Base-by-base conservation (phyloP, 305 asterid genomes). In the Lippia alba region DNA sequence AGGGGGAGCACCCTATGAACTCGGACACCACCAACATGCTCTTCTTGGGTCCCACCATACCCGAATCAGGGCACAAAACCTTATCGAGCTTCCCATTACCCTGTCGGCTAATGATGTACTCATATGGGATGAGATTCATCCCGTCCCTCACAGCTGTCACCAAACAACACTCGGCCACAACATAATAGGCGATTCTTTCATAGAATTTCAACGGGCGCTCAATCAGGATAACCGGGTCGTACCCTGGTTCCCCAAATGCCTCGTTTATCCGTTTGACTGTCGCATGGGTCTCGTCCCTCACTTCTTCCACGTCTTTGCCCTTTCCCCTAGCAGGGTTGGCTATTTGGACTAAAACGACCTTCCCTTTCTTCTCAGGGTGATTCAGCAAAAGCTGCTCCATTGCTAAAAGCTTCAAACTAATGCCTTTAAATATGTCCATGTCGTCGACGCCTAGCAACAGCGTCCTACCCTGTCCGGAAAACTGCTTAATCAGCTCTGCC, bases 121-220 rank as follows among this genome's bases (percentile, higher is more conserved):
- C 97, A 12, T 91, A 91, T 0, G 97, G 96, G 51, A 91, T 91
- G 30, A 91, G 91, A 84, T 91, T 91, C 97, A 91, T 91, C 32
- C 97, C 97, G 24, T 91, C 97, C 75, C 97, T 82, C 64, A 91
- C 97, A 3, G 97, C 97, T 3, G 97, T 91, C 45, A 91, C 97
- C 82, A 91, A 77, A 76, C 97, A 89, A 72, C 97, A 89, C 67
- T 89, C 96, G 0, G 97, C 90, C 3, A 74, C 93, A 0, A 89
- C 89, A 24, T 91, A 91, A 72, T 91, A 91, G 6, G 96, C 97
- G 55, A 89, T 72, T 58, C 97, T 74, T 68, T 91, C 96, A 5
- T 80, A 86, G 66, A 91, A 91, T 66, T 91, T 85, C 66, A 89
- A 73, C 0, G 93, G 95, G 45, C 76, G 82, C 56, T 91, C 95